Base-by-base conservation (phyloP, 139 green algal genomes). In the Haematococcus lacustris region DNA sequence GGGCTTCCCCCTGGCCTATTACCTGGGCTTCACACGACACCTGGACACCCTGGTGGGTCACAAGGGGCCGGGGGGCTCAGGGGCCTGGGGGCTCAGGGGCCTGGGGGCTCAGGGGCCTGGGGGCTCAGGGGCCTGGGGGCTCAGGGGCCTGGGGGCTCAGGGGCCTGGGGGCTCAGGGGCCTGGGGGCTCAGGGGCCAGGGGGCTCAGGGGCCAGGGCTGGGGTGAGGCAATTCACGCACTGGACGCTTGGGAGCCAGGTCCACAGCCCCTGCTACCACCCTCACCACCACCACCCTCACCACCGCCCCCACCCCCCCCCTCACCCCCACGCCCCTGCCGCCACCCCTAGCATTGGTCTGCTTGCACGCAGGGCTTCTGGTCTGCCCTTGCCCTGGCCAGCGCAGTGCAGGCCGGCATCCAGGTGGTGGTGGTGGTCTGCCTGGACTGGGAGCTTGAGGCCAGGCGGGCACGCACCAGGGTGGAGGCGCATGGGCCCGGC, bases 1-100 rank as follows among this genome's bases (percentile, higher is more conserved):
- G 39, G 88, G 82, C 34, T 51, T 90, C 30, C 88, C 88, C 6
- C 71, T 88, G 32, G 80, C 83, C 9, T 34, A 74, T 51, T 63
- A 83, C 57, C 71, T 90, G 26, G 83, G 81, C 28, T 81, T 92
- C 37, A 51, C 26, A 9, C 2, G 32, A 37, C 63, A 69, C 35
- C 28, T 69, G 63, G 51, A 35, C 33, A 37, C 51, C 32, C 37
- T 69, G 63, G 63, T 69, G 63, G 17, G 63, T 69, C 13, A 33
- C 47, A 57, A n/a, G n/a, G n/a, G n/a, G n/a, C n/a, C n/a, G n/a
- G n/a, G n/a, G n/a, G n/a, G n/a, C n/a, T n/a, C n/a, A n/a, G n/a
- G n/a, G n/a, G n/a, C n/a, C n/a, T n/a, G n/a, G n/a, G n/a, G n/a
- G n/a, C n/a, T n/a, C n/a, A n/a, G n/a, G n/a, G n/a, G n/a, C n/a